A percentile compares a stretch with the other conserved stretches of the same genome.
phyloP scores from a whole-genome alignment of 176 grass and related monocot genomes.

The Zoysia japonica region DNA sequence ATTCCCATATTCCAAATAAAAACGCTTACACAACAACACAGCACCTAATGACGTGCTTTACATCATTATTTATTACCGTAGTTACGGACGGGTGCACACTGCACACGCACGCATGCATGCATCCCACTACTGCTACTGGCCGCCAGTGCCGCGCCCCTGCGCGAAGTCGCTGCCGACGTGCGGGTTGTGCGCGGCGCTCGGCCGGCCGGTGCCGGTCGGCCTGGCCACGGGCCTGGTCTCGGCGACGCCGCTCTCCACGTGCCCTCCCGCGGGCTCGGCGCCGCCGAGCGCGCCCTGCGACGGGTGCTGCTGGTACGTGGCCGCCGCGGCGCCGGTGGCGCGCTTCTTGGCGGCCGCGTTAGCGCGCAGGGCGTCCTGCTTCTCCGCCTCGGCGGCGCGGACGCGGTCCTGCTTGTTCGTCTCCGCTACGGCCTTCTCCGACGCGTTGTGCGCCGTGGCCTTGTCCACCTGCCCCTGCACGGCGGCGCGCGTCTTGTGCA shows the following conservation, averaged over 20 bases:
- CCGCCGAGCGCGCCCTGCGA: conserved; percentile 41
- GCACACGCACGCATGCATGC: too few species aligned
- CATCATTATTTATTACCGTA: neutral
- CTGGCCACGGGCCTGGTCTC: conserved; percentile 28
- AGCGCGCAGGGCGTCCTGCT: conserved; percentile 23
- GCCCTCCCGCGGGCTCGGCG: conserved; percentile 18
- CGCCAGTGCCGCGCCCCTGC: neutral
- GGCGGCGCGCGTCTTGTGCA: conserved; percentile 45
- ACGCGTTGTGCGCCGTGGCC: conserved; percentile 32
- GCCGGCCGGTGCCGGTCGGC: conserved; percentile 35
- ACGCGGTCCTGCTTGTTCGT: conserved; percentile 24
- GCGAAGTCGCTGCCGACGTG: conserved; percentile 32
- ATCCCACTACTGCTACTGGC: neutral
- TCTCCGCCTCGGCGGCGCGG: conserved; percentile 31
- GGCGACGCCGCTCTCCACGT: conserved; percentile 26
- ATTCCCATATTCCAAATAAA: too few species aligned
- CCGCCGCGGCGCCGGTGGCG: neutral
- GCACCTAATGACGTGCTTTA: too few species aligned
- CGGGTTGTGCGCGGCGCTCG: conserved; percentile 55
- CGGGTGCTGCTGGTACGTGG: conserved; percentile 28
- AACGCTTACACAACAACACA: too few species aligned
- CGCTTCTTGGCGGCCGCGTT: conserved; percentile 42
- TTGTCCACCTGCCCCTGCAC: conserved; percentile 39
- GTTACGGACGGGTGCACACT: too few species aligned
- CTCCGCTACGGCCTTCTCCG: conserved; percentile 26